Conservation (phyloP, 2,329 filamentous ascomycete genomes). For the Colletotrichum australisinense region DNA sequence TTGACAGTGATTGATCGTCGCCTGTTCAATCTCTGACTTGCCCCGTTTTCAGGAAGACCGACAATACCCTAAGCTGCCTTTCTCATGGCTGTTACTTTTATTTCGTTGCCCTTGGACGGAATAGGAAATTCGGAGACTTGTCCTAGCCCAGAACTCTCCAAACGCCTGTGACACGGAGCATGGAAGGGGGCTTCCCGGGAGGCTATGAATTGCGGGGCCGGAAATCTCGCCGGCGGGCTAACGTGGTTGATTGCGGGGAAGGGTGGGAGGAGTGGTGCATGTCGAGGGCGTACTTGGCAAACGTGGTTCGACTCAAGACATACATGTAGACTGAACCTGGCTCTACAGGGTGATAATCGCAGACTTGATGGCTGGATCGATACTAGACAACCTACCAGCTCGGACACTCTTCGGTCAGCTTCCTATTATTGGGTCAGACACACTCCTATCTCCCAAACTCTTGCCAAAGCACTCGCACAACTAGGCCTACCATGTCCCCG, state of each 20-base stretch:
- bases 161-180: neutral
- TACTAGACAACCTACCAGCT: neutral
- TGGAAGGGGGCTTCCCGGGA: conserved; percentile 1
- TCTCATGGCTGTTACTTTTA: neutral
- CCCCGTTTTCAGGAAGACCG: neutral
- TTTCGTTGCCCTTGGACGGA: neutral
- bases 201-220: conserved; percentile 16
- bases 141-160: conserved; percentile 6
- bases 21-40: neutral
- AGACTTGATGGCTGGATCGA: neutral
- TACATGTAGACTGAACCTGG: neutral
- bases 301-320: conserved; percentile 1
- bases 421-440: neutral
- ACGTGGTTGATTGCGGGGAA: neutral
- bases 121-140: conserved; percentile 26
- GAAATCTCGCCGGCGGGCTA: conserved; percentile 8
- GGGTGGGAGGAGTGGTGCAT: neutral
- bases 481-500: neutral
- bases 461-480: neutral
- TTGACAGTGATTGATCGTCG: neutral
- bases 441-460: neutral
- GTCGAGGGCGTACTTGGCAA: neutral
- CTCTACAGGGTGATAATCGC: neutral
- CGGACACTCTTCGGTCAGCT: neutral
- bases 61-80: neutral